Percentiles rank a stretch among this genome's conserved stretches.
Evolutionary conservation across 805 yeast species (phyloP).

Genomic region (Candida easanensis): DNA sequence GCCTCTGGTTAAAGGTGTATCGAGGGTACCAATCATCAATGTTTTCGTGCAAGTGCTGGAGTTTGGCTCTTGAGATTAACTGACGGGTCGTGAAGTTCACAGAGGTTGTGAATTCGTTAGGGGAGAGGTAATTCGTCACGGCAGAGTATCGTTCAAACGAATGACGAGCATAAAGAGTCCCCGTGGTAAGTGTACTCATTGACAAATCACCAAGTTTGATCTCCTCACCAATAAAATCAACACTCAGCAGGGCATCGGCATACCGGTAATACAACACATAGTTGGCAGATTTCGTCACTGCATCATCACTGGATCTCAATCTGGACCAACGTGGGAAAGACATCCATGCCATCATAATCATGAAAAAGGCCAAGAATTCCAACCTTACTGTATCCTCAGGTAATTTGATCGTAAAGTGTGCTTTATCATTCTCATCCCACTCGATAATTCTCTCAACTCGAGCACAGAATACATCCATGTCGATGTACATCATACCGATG

Average conservation of each 20-base stretch:
- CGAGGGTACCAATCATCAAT: slow-evolving; percentile 7
- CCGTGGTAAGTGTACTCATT: slow-evolving; percentile 6
- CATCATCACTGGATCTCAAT: slow-evolving; percentile 2
- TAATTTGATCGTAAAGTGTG: slow-evolving; percentile 1
- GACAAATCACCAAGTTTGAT: slow-evolving; percentile 1
- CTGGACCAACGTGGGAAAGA: slow-evolving; percentile 6
- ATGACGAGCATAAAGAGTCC: slow-evolving; percentile 1
- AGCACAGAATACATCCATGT: neutral
- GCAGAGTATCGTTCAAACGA: slow-evolving; percentile 10
- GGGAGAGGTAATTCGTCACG: slow-evolving; percentile 6
- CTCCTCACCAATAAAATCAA: slow-evolving; percentile 4
- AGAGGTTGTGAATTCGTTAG: neutral
- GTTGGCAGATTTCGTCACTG: slow-evolving; percentile 2
- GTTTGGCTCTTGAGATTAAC: slow-evolving; percentile 7
- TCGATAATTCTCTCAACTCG: neutral
- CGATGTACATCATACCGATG: slow-evolving; percentile 8
- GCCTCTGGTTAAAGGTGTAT: neutral
- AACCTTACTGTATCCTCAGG: slow-evolving; percentile 6
- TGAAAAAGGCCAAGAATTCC: slow-evolving; percentile 6
- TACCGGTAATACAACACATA: slow-evolving; percentile 7
- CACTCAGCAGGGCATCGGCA: slow-evolving; percentile 2
- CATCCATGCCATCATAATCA: slow-evolving; percentile 10
- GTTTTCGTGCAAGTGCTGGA: slow-evolving; percentile 11
- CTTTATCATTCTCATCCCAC: neutral
- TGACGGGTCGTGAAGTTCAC: slow-evolving; percentile 2